Base-by-base conservation (phyloP, 1,139 yeast genomes). In the Yamadazyma aaseri region DNA sequence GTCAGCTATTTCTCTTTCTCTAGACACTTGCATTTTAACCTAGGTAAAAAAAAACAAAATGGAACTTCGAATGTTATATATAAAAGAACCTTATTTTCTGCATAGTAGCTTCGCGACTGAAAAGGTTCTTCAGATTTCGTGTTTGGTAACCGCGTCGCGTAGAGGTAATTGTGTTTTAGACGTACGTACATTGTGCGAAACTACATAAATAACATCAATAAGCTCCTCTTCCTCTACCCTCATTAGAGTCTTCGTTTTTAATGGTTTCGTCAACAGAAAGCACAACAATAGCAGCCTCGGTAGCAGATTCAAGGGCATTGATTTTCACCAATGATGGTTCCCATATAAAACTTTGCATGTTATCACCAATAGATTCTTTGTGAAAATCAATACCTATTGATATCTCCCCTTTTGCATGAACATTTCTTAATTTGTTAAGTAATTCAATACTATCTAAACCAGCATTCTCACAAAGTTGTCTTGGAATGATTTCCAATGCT, bases 391-490 rank as follows among this genome's bases (percentile, higher is more conserved):
- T 81, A 46, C 99, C 99, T 42, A 73, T 82, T 90, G 96, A 86
- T 32, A 66, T 71, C 51, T 90, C 96, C 39, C 96, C 97, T 58
- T 85, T 85, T 34, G 96, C 95, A 56, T 92, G 98, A 26, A 86
- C 83, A 75, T 94, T 85, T 64, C 99, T 80, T 53, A 92, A 72
- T 55, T 83, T 80, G 61, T 92, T 94, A 50, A 92, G 77, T 42
- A 92, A 69, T 56, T 92, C 98, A 24, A 95, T 86, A 15, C 96
- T 94, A 58, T 92, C 98, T 51, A 94, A 83, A 6, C 99, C 99
- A 11, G 96, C 98, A 59, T 92, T 92, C 56, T 92, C 98, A 69
- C 97, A 90, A 48, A 92, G 72, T 58, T 92, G 98, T 58, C 97
- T 83, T 45, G 99, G 99, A 50, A 92, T 90, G 22, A 92, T 82